A percentile compares a stretch with the other conserved stretches of the same genome.
Conservation (phyloP, 2,329 filamentous ascomycete species). For the Hortaea werneckii region DNA sequence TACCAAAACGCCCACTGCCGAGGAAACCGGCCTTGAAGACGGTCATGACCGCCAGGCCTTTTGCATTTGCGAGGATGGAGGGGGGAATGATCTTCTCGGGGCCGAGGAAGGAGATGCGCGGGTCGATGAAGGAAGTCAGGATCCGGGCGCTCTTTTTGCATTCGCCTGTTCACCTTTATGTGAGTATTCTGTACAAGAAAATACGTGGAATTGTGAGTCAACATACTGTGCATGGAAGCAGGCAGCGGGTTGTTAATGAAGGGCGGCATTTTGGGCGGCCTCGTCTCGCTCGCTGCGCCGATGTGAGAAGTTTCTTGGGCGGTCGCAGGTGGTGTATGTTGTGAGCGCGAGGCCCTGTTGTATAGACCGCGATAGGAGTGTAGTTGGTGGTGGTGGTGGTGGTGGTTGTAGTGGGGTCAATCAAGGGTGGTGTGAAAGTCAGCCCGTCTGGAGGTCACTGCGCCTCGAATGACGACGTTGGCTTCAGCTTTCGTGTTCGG, state of each 20-base stretch:
- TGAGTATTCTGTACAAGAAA: slow-evolving; percentile 4
- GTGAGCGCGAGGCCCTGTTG: no score
- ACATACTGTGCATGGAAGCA: slow-evolving; percentile 43
- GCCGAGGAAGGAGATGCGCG: slow-evolving; percentile 72
- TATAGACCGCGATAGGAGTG: no score
- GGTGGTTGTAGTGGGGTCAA: no score
- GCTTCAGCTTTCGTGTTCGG: not conserved
- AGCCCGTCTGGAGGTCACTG: not conserved
- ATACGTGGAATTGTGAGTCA: not conserved
- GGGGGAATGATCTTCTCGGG: slow-evolving; percentile 97
- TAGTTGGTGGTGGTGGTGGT: no score
- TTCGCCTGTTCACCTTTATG: slow-evolving; percentile 54
- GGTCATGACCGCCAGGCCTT: slow-evolving; percentile 79
- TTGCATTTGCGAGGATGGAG: slow-evolving; percentile 77
- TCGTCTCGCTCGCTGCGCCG: not conserved
- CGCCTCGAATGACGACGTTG: not conserved
- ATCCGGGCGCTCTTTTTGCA: slow-evolving; percentile 97
- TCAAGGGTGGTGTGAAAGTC: no score
- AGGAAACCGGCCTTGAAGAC: slow-evolving; percentile 82
- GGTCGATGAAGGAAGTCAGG: slow-evolving; percentile 87
- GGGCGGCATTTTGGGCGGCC: slow-evolving; percentile 29
- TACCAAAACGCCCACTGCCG: slow-evolving; percentile 71
- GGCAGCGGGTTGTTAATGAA: slow-evolving; percentile 46
- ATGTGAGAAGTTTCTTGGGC: not conserved
- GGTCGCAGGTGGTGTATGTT: not conserved